These are phyloP conservation scores for Aspergillus sclerotialis DNA, from an alignment of 2,329 filamentous ascomycete genomes.

Conservation along the genomic window DNA sequence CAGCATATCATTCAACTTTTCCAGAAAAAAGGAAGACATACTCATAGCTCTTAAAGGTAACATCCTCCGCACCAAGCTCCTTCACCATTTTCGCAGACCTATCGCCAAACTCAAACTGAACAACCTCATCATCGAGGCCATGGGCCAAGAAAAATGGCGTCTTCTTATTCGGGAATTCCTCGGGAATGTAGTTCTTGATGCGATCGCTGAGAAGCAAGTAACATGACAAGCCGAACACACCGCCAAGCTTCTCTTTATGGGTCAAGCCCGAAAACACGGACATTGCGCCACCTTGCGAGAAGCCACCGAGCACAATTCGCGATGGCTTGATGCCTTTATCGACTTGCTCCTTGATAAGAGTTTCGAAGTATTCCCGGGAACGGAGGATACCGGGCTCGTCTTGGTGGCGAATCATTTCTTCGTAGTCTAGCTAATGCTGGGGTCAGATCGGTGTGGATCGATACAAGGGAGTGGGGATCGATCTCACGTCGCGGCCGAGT, in stretches of 20 bases:
- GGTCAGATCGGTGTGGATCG: background rate
- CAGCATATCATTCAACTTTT: conserved; percentile 5
- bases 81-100: conserved; percentile 61
- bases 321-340: conserved; percentile 71
- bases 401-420: conserved; percentile 35
- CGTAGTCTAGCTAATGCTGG: conserved; percentile 30
- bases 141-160: conserved; percentile 88
- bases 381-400: conserved; percentile 63
- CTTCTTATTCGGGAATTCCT: conserved; percentile 56
- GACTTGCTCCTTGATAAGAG: conserved; percentile 72
- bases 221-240: conserved; percentile 76
- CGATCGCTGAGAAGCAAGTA: conserved; percentile 69
- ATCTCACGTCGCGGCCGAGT: conserved; percentile 35
- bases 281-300: conserved; percentile 75
- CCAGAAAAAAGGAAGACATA: conserved; percentile 36
- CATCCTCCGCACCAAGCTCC: conserved; percentile 59
- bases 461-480: conserved; percentile 4
- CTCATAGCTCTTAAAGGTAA: conserved; percentile 70
- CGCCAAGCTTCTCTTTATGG: conserved; percentile 66
- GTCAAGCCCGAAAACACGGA: conserved; percentile 75
- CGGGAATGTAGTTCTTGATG: conserved; percentile 51
- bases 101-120: conserved; percentile 62
- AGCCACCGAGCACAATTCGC: conserved; percentile 68
- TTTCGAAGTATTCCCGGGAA: conserved; percentile 69
- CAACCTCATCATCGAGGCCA: conserved; percentile 68